Evolutionary conservation across 169 alveolate genomes (phyloP), one percentile per base, ranked within the genome.

Genomic region (Cryptosporidium sp.): DNA sequence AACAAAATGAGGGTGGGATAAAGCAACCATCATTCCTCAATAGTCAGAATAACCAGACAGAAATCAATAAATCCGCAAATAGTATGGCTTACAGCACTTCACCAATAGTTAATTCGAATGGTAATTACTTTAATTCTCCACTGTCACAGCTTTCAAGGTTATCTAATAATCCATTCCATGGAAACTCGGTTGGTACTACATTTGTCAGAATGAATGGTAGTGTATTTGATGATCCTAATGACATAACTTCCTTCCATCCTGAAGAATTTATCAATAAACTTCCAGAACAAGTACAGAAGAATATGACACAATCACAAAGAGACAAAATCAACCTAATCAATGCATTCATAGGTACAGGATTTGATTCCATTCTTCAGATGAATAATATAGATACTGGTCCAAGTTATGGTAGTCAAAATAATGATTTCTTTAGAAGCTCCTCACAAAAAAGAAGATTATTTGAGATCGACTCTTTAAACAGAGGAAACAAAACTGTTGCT

Each of bases 321-420:
- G 89, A 80, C 8, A 80, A 80, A 59, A 65, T 80, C n/a, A 80
- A 80, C 51, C 37, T 80, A 41, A 80, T 80, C 7, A 80, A 80
- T 37, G 89, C 89, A 26, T 80, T 80, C 33, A 80, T 80, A 12
- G 89, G 89, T 65, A 80, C 89, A 2, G 89, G 89, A 39, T 80
- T 80, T 65, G 89, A 80, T 65, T 33, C 75, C 0, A 45, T 80
- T 41, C 50, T 80, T 45, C 89, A 80, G 23, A 80, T 80, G 89
- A 80, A 80, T 41, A 31, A 48, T 29, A 65, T 65, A 31, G 71
- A 65, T 1, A 16, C 71, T 12, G 16, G 41, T 9, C 14, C 41
- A 9, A n/a, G 50, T 21, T 37, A 35, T 35, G 51, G 14, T 26
- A 29, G 48, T 16, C 35, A 39, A 14, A 37, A 21, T 31, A 52